Conservation (phyloP, 225 moss, liverwort and hornwort species). For the Pseudoscleropodium purum region DNA sequence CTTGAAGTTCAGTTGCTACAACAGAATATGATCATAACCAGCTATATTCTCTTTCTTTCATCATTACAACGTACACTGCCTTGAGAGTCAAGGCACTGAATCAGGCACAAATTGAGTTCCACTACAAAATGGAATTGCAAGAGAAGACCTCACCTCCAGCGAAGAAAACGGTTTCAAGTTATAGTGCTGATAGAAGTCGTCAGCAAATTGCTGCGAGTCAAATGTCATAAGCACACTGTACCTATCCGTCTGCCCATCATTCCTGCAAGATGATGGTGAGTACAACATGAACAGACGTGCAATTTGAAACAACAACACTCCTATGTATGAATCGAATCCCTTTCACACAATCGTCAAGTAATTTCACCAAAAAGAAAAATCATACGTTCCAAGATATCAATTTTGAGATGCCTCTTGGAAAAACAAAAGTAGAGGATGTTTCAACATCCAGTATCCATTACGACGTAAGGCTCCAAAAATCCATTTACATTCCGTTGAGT, state of each 20-base stretch:
- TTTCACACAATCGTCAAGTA: not conserved
- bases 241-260: constrained; percentile 80
- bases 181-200: constrained; percentile 88
- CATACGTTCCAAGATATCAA: not conserved
- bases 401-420: not conserved
- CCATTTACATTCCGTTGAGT: not conserved
- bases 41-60: not conserved
- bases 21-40: not conserved
- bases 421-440: not conserved
- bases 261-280: constrained; percentile 33
- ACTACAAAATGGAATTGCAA: not conserved
- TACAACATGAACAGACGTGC: not conserved
- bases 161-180: constrained; percentile 89
- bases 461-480: not conserved
- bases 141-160: constrained; percentile 51
- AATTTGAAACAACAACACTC: not conserved
- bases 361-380: not conserved
- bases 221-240: constrained; percentile 95
- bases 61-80: not conserved
- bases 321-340: not conserved
- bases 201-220: constrained; percentile 70
- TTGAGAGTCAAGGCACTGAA: not conserved
- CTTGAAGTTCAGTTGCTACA: not conserved
- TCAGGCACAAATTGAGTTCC: not conserved
- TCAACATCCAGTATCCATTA: not conserved